Evolutionary conservation across 805 yeast species (phyloP).

Genomic region (Teunomyces funiuensis): DNA sequence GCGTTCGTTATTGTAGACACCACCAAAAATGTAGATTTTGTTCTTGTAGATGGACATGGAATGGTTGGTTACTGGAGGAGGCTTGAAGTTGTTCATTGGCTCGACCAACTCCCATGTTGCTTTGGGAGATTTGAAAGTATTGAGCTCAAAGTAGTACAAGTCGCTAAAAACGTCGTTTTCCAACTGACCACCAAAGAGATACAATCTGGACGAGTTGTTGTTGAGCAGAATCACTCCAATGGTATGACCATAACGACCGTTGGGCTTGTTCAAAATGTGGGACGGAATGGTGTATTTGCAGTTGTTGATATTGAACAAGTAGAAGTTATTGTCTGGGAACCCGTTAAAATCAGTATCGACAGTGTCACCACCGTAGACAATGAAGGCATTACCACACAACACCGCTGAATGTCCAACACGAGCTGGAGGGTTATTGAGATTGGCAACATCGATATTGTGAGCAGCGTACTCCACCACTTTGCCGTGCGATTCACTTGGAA

Average conservation of each 20-base stretch:
- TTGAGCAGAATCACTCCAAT: constrained; percentile 65
- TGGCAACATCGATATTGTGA: constrained; percentile 46
- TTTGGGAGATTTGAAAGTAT: constrained; percentile 77
- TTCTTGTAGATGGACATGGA: constrained; percentile 79
- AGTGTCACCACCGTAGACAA: constrained; percentile 96
- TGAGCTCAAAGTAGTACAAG: constrained; percentile 80
- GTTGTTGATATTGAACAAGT: constrained; percentile 67
- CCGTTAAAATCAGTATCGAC: constrained; percentile 73
- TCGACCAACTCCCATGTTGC: constrained; percentile 80
- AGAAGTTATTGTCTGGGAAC: constrained; percentile 84
- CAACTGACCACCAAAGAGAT: constrained; percentile 92
- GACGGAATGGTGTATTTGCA: constrained; percentile 44
- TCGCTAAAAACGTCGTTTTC: constrained; percentile 83
- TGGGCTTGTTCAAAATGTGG: constrained; percentile 60
- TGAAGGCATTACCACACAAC: constrained; percentile 90
- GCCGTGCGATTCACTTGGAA: constrained; percentile 41
- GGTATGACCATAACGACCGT: constrained; percentile 94
- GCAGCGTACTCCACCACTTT: constrained; percentile 30
- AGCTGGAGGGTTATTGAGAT: constrained; percentile 84
- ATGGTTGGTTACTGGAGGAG: constrained; percentile 90
- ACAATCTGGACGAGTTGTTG: constrained; percentile 52
- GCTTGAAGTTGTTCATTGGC: constrained; percentile 49
- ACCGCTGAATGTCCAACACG: constrained; percentile 95
- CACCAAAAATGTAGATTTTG: constrained; percentile 87
- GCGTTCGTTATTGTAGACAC: constrained; percentile 65